Evolutionary conservation across 495 filamentous ascomycete genomes (phyloP).

Genomic region (Neohortaea acidophila): DNA sequence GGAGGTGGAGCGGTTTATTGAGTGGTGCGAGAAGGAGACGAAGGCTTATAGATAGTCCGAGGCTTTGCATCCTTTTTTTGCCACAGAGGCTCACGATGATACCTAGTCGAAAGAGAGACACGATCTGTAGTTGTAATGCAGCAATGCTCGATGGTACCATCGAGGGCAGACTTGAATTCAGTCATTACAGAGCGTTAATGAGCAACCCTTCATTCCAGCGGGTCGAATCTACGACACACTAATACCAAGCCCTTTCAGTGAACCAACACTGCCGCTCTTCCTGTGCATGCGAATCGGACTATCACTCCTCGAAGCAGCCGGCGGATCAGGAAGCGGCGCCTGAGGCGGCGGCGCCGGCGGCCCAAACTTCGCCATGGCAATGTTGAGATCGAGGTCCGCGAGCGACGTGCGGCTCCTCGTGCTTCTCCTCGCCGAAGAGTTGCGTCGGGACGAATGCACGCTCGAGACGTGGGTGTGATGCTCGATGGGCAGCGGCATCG

Average conservation of each 20-base stretch:
- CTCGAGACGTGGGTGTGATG: not conserved
- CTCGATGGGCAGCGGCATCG: not conserved
- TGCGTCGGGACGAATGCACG: not conserved
- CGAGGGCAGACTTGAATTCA: too few relatives aligned
- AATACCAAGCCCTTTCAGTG: too few relatives aligned
- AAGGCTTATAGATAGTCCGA: too few relatives aligned
- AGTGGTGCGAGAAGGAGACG: conserved; percentile 23
- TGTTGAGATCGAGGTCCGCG: conserved; percentile 11
- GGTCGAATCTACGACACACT: too few relatives aligned
- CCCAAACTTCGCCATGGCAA: conserved; percentile 19
- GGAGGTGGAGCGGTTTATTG: conserved; percentile 23
- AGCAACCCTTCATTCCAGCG: too few relatives aligned
- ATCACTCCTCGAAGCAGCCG: not conserved
- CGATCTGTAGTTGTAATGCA: too few relatives aligned
- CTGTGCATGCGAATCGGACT: not conserved
- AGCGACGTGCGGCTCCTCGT: conserved; percentile 15
- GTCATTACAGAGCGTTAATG: too few relatives aligned
- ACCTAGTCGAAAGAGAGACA: too few relatives aligned
- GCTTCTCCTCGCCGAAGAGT: not conserved
- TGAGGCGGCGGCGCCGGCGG: conserved; percentile 24
- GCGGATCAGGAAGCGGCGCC: conserved; percentile 5
- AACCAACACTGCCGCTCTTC: too few relatives aligned
- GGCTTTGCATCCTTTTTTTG: too few relatives aligned
- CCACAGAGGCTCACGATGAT: too few relatives aligned
- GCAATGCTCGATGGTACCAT: too few relatives aligned